Evolutionary conservation across 2,329 filamentous ascomycete species (phyloP), one percentile per base, ranked within the genome.

Genomic region (Neopestalotiopsis rosae): DNA sequence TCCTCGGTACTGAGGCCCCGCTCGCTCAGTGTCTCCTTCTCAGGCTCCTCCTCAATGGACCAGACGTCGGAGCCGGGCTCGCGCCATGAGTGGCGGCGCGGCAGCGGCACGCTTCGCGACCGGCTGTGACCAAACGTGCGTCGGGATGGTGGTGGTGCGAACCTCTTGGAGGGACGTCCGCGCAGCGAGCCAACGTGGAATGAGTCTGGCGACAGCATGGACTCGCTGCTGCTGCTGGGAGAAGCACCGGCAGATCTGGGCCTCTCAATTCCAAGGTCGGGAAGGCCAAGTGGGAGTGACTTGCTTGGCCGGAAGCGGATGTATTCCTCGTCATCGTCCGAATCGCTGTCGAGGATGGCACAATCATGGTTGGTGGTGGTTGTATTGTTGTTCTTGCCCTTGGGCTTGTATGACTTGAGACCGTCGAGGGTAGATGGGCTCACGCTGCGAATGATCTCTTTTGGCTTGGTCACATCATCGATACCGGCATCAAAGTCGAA

Each of bases 11-110:
- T 80, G 10, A 78, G 71, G 0, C 78, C 81, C 75, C 80, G 76
- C 74, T 85, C 83, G 71, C 82, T 83, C 78, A 82, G 77, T 30
- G 84, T 76, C 73, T 88, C 85, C 74, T 86, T 85, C 78, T 88
- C 87, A 1, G 85, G 84, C 79, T 89, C 87, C 76, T 89, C 87
- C 77, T 88, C 84, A 68, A 89, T 89, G 38, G 85, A 85, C 84
- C 87, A 89, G 3, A 89, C 87, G 66, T 89, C 87, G 0, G 87
- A 87, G 73, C 87, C 89, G 6, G 87, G 87, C 77, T 88, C 84
- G 49, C 87, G 81, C 87, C 87, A 89, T 1, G 87, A 81, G 67
- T 82, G 81, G 10, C 81, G 82, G 9, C 85, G 83, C 58, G 83
- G 80, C 24, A 81, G 69, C 74, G 81, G 42, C 76, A 78, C 63